Evolutionary conservation across 2,329 filamentous ascomycete genomes (phyloP).

Genomic region (Stachybotrys chartarum): DNA sequence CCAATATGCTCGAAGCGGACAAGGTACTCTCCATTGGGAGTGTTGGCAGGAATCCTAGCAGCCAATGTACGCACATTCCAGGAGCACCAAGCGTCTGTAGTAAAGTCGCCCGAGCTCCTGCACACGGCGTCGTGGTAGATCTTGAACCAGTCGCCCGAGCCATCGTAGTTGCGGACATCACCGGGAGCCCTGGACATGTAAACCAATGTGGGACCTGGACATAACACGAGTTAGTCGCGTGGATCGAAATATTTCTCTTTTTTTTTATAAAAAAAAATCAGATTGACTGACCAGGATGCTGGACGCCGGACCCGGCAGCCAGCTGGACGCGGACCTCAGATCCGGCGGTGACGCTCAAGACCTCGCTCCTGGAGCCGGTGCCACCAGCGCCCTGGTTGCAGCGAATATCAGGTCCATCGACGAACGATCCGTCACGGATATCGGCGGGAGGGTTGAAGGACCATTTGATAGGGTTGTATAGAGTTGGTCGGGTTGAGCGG

Average conservation of each 20-base stretch:
- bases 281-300: background rate
- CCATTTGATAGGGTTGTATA: conserved; percentile 1
- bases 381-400: background rate
- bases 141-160: background rate
- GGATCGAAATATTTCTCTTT: too few relatives aligned
- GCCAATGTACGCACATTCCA: background rate
- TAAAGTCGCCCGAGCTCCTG: background rate
- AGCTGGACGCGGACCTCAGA: background rate
- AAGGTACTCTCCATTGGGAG: conserved; percentile 1
- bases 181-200: background rate
- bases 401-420: background rate
- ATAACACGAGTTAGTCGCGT: too few relatives aligned
- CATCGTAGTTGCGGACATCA: background rate
- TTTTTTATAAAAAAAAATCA: too few relatives aligned
- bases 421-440: background rate
- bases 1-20: background rate
- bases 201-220: background rate
- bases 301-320: background rate
- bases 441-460: background rate
- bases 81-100: conserved; percentile 1
- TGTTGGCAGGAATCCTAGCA: background rate
- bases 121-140: conserved; percentile 1
- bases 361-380: background rate
- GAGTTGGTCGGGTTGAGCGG: background rate
- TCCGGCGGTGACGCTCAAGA: background rate